Base-by-base conservation (phyloP, 208 protist species). In the Wallacemonas rigidus region DNA sequence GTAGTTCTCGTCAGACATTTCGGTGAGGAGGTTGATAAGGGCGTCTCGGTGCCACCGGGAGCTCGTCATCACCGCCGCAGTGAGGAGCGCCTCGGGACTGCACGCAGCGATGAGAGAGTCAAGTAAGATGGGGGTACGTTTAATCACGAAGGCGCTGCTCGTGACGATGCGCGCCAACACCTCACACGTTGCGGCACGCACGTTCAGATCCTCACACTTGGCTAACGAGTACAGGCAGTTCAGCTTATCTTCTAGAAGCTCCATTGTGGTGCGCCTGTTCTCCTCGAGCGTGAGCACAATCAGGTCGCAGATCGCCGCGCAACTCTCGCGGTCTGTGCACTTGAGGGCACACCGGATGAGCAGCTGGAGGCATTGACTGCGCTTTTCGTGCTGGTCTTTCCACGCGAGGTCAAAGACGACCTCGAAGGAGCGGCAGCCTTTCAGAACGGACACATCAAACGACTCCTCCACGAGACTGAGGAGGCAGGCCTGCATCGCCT, bases 331-430 rank as follows among this genome's bases (percentile, higher is more conserved):
- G 1, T 61, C 71, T 14, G 72, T 85, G 53, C 73, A 80, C 17
- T 78, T 77, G 36, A 88, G 74, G 11, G 87, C 91, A 39, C 88
- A 85, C 47, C 60, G 53, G 40, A 94, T 76, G 35, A 96, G 76
- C 43, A 94, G 60, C 9, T 60, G 57, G 39, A 96, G 74, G 68
- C 85, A 92, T 12, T 85, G 81, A 17, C 53, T 82, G 11, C 91
- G 85, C 75, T 89, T 90, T 39, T 94, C 89, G 54, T 96, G 89
- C 67, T 85, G 86, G 64, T 96, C 89, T 44, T 81, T 83, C 80
- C 88, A 86, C 3, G 86, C 77, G 14, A 94, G 67, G 63, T 96
- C 91, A 72, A 94, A 94, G 6, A 93, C 82, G 7, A 94, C 89
- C 26, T 82, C 77, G 35, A 94, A 89, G 0, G 86, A 81, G 38